These are phyloP conservation scores for Neurospora sp. DNA, from an alignment of 2,329 filamentous ascomycete species.

Conservation along the genomic window DNA sequence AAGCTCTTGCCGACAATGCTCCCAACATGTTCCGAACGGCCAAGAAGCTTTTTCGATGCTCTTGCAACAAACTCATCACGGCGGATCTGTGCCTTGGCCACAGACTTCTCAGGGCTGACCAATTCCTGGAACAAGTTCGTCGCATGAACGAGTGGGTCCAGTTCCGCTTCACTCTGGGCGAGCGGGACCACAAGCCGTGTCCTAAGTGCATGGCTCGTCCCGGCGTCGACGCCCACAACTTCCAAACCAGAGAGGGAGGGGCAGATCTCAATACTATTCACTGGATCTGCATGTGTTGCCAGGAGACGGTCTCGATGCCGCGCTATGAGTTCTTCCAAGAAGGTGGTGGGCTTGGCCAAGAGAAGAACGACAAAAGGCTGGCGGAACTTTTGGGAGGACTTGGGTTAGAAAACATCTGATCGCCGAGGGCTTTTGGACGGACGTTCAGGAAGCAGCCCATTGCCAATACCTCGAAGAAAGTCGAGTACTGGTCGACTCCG, in stretches of 20 bases:
- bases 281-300: neutral
- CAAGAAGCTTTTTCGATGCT: neutral
- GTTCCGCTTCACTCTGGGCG: neutral
- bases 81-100: neutral
- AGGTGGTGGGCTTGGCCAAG: neutral
- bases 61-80: neutral
- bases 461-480: too few relatives aligned
- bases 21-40: neutral
- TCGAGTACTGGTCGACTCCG: too few relatives aligned
- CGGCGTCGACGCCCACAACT: neutral
- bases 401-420: too few relatives aligned
- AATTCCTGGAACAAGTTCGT: neutral
- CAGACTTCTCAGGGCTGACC: neutral
- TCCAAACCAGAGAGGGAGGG: neutral
- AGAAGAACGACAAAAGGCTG: neutral
- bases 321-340: neutral
- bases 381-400: neutral
- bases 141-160: neutral
- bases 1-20: neutral
- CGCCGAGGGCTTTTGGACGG: too few relatives aligned
- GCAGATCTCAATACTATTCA: neutral
- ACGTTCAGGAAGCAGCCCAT: too few relatives aligned
- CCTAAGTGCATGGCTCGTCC: neutral
- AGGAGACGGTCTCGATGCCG: neutral
- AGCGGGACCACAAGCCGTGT: neutral